Evolutionary conservation across 1,139 yeast species (phyloP).

Genomic region (Blastobotrys capitulatus): DNA sequence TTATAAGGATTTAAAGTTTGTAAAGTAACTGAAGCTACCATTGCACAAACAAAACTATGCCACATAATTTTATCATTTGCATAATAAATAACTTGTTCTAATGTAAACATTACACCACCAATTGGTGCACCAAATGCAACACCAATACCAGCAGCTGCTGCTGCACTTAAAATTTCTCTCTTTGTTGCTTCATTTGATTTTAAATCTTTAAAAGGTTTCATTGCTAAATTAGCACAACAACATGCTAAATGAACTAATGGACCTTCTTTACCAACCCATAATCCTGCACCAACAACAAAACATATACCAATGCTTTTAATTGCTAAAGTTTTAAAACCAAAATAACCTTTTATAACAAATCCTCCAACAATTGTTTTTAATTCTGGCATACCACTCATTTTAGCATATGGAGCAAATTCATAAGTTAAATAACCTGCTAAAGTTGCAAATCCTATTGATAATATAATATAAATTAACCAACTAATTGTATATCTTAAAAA

Average conservation of each 20-base stretch:
- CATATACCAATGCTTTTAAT: constrained; percentile 52
- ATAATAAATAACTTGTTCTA: constrained; percentile 66
- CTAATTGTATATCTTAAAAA: constrained; percentile 32
- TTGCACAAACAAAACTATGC: constrained; percentile 76
- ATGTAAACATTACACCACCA: constrained; percentile 85
- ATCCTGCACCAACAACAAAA: constrained; percentile 70
- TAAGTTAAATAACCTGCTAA: constrained; percentile 36
- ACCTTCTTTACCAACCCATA: constrained; percentile 92
- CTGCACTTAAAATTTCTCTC: constrained; percentile 70
- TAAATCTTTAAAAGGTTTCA: constrained; percentile 34
- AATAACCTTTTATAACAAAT: constrained; percentile 43
- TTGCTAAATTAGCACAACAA: constrained; percentile 48
- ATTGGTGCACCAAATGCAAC: constrained; percentile 94
- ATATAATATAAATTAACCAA: constrained; percentile 34
- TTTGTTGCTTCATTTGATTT: constrained; percentile 29
- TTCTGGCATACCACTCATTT: constrained; percentile 68
- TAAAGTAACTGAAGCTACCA: constrained; percentile 62
- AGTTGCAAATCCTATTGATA: constrained; percentile 33
- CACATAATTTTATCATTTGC: constrained; percentile 66
- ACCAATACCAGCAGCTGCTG: constrained; percentile 89
- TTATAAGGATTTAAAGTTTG: constrained; percentile 58
- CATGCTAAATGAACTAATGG: constrained; percentile 87
- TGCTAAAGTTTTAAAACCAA: constrained; percentile 44
- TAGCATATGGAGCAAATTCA: constrained; percentile 41
- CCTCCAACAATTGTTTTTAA: constrained; percentile 61